phyloP scores from a whole-genome alignment of 495 filamentous ascomycete genomes.

The Jackrogersella minutella region DNA sequence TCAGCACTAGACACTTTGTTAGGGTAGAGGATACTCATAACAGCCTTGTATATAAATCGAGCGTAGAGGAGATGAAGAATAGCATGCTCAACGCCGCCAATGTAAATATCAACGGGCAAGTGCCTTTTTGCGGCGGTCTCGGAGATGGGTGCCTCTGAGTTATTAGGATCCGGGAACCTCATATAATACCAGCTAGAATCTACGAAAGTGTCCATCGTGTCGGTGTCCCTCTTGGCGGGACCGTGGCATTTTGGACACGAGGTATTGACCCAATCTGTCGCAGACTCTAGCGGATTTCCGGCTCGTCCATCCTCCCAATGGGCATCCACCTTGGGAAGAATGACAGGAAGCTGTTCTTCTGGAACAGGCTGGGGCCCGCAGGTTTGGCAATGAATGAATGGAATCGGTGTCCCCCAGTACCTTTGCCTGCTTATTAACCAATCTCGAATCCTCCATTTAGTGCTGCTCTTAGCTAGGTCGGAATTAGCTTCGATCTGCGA shows the following conservation, averaged over 20 bases:
- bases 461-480: conserved; percentile 62
- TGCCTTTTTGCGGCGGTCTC: conserved; percentile 59
- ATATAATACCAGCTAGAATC: conserved; percentile 94
- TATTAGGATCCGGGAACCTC: conserved; percentile 76
- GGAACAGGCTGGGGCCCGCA: conserved; percentile 86
- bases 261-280: conserved; percentile 76
- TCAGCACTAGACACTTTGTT: conserved; percentile 25
- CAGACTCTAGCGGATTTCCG: conserved; percentile 79
- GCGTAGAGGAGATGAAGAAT: conserved; percentile 92
- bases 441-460: conserved; percentile 81
- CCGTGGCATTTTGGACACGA: conserved; percentile 76
- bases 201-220: conserved; percentile 96
- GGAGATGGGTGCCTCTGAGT: conserved; percentile 67
- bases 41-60: conserved; percentile 88
- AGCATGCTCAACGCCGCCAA: conserved; percentile 89
- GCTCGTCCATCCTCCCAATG: conserved; percentile 73
- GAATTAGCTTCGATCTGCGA: conserved; percentile 60
- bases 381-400: conserved; percentile 80
- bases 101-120: conserved; percentile 83
- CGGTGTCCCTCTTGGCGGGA: conserved; percentile 81
- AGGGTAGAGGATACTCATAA: conserved; percentile 60
- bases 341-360: conserved; percentile 75
- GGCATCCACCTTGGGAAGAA: conserved; percentile 72
- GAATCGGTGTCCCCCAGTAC: conserved; percentile 92
- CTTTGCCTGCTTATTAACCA: conserved; percentile 90